phyloP scores from a whole-genome alignment of 1,139 yeast species.

The Taphrina confusa region DNA sequence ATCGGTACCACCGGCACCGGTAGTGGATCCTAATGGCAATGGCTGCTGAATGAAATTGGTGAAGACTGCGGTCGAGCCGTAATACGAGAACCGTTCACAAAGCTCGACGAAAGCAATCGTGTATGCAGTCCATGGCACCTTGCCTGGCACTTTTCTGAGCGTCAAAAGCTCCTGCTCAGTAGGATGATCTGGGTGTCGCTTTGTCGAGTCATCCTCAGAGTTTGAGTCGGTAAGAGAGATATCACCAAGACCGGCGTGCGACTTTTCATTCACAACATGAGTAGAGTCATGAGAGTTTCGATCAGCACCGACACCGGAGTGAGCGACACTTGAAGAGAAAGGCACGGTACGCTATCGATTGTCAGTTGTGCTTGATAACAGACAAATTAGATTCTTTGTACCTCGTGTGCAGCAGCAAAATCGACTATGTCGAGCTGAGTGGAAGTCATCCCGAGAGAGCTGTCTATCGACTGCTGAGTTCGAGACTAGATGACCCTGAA shows the following conservation, averaged over 20 bases:
- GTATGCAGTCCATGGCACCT: constrained; percentile 59
- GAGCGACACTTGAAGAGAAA: neutral
- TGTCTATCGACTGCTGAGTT: no score
- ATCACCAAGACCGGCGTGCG: neutral
- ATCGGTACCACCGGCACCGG: constrained; percentile 34
- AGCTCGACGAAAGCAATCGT: constrained; percentile 76
- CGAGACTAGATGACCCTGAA: no score
- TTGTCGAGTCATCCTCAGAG: constrained; percentile 2
- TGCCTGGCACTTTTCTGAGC: constrained; percentile 52
- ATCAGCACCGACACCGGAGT: constrained; percentile 7
- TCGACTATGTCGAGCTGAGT: constrained; percentile 9
- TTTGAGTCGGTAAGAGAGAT: constrained; percentile 8
- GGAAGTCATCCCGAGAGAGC: constrained; percentile 24
- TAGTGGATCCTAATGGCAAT: constrained; percentile 31
- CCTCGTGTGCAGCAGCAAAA: constrained; percentile 31
- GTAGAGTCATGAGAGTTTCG: neutral
- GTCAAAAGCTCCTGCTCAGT: constrained; percentile 52
- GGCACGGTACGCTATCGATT: neutral
- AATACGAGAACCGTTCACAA: constrained; percentile 79
- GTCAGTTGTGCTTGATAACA: no score
- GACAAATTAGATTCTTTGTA: neutral
- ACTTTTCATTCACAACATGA: neutral
- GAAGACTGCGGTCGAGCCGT: constrained; percentile 71
- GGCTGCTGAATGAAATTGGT: constrained; percentile 65
- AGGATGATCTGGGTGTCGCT: constrained; percentile 42